Base-by-base conservation (phyloP, 176 grass and related monocot species). In the Zea luxurians region DNA sequence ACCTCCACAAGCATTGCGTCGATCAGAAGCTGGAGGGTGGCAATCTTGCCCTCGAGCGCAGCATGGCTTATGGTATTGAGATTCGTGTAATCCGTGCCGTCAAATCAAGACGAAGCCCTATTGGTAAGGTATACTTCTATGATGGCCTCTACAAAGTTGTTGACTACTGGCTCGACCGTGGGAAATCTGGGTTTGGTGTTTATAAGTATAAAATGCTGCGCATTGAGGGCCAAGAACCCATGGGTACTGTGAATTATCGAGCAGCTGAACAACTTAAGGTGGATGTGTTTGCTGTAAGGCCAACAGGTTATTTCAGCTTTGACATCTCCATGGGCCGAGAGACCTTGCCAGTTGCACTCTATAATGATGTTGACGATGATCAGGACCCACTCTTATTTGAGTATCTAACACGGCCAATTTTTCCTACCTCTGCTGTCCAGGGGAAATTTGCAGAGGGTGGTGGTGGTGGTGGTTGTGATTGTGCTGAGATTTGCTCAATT, bases 131-230 rank as follows among this genome's bases (percentile, higher is more conserved):
- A 46, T 99, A 99, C 72, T 90, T 99, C 62, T 99, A 99, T 21
- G 96, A 99, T 64, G 96, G 96, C 38, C 83, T 99, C 43, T 99
- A 99, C 71, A 95, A 95, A 77, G 88, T 99, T 61, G 88, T 99
- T 13, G 84, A 95, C 2, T 95, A 64, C 66, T 99, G 96, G 96
- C 78, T 93, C 8, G 96, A 99, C 21, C 79, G 74, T 47, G 96
- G 96, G 45, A 99, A 95, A 74, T 64, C 96, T 13, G 96, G 96
- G 11, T 99, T 95, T 41, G 83, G 92, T 13, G 92, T 99, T 48
- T 99, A 87, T 69, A 99, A 99, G 69, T 99, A 91, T 34, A 99
- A 91, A 80, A 77, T 99, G 81, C 52, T 99, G 68, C 91, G 96
- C 64, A 92, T 93, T 68, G 75, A 99, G 79, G 88, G 92, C 6